Evolutionary conservation across 1,284 basidiomycete genomes (phyloP).

Genomic region (Grifola frondosa): DNA sequence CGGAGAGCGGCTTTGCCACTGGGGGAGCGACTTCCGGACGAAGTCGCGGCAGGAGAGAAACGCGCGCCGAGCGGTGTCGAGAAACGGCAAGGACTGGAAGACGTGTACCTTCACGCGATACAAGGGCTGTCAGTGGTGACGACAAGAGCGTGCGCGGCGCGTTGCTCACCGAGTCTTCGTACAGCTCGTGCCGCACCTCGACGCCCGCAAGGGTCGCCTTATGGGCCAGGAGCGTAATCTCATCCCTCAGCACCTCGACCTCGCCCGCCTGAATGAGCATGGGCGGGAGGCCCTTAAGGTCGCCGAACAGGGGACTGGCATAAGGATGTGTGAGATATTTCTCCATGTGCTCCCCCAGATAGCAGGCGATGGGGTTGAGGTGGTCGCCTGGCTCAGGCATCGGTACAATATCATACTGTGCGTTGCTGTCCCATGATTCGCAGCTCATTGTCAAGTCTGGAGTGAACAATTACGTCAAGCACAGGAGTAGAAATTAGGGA

Average conservation of each 20-base stretch:
- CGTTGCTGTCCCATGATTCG: conserved; percentile 96
- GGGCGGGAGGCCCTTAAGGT: conserved; percentile 85
- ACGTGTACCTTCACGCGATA: conserved; percentile 68
- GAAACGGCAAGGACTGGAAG: conserved; percentile 87
- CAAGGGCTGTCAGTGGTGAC: too few relatives aligned
- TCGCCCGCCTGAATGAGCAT: conserved; percentile 93
- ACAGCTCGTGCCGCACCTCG: conserved; percentile 87
- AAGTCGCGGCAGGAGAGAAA: conserved; percentile 79
- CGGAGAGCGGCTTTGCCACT: conserved; percentile 46
- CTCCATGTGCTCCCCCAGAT: conserved; percentile 85
- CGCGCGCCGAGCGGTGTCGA: conserved; percentile 70
- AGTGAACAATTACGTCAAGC: conserved; percentile 8
- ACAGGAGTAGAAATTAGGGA: background rate
- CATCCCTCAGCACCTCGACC: conserved; percentile 91
- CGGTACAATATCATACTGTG: conserved; percentile 79
- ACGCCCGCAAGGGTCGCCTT: conserved; percentile 91
- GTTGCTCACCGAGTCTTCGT: conserved; percentile 90
- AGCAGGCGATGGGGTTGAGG: conserved; percentile 90
- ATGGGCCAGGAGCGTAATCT: conserved; percentile 90
- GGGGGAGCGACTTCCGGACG: conserved; percentile 59
- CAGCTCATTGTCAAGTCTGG: conserved; percentile 94
- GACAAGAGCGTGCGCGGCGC: too few relatives aligned
- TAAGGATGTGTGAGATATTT: conserved; percentile 94
- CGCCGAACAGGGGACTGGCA: conserved; percentile 93
- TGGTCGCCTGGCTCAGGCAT: conserved; percentile 77